These are phyloP conservation scores for Clitopilus passeckerianus DNA, from an alignment of 768 basidiomycete species.

Conservation along the genomic window DNA sequence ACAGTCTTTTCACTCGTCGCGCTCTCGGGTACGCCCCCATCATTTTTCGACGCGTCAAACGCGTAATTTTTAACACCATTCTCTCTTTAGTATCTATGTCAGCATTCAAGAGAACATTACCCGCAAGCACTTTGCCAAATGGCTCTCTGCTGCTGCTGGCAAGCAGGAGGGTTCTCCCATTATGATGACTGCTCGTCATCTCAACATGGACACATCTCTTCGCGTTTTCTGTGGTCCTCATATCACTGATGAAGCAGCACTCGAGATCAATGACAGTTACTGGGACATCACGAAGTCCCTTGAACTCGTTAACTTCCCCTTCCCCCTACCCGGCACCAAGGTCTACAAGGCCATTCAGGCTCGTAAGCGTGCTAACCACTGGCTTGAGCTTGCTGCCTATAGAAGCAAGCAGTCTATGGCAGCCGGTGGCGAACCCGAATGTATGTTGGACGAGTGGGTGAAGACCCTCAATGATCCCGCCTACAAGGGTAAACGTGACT, in stretches of 20 bases:
- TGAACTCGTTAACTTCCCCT: slow-evolving; percentile 97
- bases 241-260: slow-evolving; percentile 73
- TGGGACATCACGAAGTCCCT: slow-evolving; percentile 95
- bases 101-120: slow-evolving; percentile 79
- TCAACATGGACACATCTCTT: slow-evolving; percentile 98
- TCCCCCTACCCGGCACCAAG: slow-evolving; percentile 94
- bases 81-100: slow-evolving; percentile 64
- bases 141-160: slow-evolving; percentile 57
- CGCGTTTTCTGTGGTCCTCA: slow-evolving; percentile 93
- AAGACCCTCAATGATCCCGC: slow-evolving; percentile 57
- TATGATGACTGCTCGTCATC: slow-evolving; percentile 88
- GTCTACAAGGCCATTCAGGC: slow-evolving; percentile 91
- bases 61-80: slow-evolving; percentile 2
- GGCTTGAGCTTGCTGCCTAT: slow-evolving; percentile 74
- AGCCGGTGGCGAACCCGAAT: slow-evolving; percentile 72
- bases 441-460: slow-evolving; percentile 94
- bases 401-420: slow-evolving; percentile 82
- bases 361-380: slow-evolving; percentile 78
- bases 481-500: slow-evolving; percentile 80
- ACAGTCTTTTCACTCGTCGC: slow-evolving; percentile 90
- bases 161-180: slow-evolving; percentile 51
- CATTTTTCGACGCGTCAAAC: slow-evolving; percentile 1
- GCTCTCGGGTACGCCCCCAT: slow-evolving; percentile 72
- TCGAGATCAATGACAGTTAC: slow-evolving; percentile 88
- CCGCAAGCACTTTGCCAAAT: slow-evolving; percentile 67